Base-by-base conservation (phyloP, 495 filamentous ascomycete species). In the Aspergillus biplanus region DNA sequence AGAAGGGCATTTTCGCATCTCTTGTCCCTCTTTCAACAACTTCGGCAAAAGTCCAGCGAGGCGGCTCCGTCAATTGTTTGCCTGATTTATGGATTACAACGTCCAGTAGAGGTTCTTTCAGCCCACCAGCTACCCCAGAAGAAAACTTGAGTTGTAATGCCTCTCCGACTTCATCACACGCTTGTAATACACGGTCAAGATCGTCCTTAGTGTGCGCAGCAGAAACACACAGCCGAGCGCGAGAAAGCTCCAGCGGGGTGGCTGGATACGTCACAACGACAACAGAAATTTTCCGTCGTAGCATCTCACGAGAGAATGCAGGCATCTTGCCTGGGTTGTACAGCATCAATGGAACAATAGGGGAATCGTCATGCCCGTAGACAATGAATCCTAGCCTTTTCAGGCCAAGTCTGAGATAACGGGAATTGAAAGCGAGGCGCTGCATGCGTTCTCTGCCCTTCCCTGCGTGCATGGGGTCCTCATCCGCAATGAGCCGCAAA, bases 171-270 rank as follows among this genome's bases (percentile, higher is more conserved):
- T 93, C 89, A 67, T 96, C 90, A 71, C 92, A 96, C 18, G 92
- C 92, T 18, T 83, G 79, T 18, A 97, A 83, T 56, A 96, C 75
- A 27, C 90, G 86, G 73, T 96, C 92, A 65, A 97, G 81, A 74
- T 97, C 92, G 52, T 96, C 91, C 76, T 97, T 97, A 70, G 91
- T 96, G 78, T 97, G 92, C 3, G 92, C 90, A 12, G 92, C 88
- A 8, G 90, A 93, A 18, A 96, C 84, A 74, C 92, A 97, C 78
- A 97, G 92, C 15, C 92, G 84, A 18, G 89, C 92, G 42, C 92
- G 86, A 6, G 92, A 96, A 63, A 87, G 90, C 61, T 95, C 91
- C 37, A 97, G 84, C 2, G 92, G 92, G 16, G 92, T 97, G 33
- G 92, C 92, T 4, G 92, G 92, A 71, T 97, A 97, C 34, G 92